Conservation (phyloP, 768 basidiomycete species). For the Leccinum longicurvipes region DNA sequence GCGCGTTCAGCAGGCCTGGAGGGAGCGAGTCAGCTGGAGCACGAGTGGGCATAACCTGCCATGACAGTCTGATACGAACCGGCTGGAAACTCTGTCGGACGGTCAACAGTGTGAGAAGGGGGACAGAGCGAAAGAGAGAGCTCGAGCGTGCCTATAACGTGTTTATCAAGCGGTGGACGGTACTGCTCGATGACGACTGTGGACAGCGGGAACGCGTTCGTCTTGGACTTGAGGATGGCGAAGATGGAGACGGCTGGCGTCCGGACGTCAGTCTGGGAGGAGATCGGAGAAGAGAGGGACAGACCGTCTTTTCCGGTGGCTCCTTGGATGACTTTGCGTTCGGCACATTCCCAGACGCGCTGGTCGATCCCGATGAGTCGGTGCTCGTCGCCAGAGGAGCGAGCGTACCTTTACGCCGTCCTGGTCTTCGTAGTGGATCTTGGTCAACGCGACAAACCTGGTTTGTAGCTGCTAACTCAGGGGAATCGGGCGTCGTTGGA, state of each 20-base stretch:
- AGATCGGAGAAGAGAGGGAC: neutral
- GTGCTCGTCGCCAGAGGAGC: neutral
- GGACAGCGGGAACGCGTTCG: constrained; percentile 65
- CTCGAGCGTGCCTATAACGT: constrained; percentile 59
- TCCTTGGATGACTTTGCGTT: constrained; percentile 78
- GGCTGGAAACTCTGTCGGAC: constrained; percentile 51
- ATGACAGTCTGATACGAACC: constrained; percentile 44
- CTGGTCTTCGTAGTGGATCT: constrained; percentile 76
- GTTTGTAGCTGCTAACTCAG: neutral
- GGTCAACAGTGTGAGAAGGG: neutral
- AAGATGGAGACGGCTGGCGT: constrained; percentile 74
- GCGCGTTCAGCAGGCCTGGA: constrained; percentile 78
- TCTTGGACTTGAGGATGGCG: constrained; percentile 73
- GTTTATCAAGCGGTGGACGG: constrained; percentile 79
- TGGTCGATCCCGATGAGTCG: constrained; percentile 26
- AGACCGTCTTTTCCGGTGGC: constrained; percentile 78
- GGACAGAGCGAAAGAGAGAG: neutral
- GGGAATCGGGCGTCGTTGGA: neutral
- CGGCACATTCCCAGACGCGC: constrained; percentile 89
- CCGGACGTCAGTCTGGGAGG: neutral
- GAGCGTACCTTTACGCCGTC: constrained; percentile 63
- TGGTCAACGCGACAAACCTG: constrained; percentile 86
- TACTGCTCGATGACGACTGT: constrained; percentile 91
- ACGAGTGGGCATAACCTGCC: neutral
- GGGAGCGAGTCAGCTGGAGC: neutral